Evolutionary conservation across 169 alveolate genomes (phyloP).

Genomic region (Babesia sp.): DNA sequence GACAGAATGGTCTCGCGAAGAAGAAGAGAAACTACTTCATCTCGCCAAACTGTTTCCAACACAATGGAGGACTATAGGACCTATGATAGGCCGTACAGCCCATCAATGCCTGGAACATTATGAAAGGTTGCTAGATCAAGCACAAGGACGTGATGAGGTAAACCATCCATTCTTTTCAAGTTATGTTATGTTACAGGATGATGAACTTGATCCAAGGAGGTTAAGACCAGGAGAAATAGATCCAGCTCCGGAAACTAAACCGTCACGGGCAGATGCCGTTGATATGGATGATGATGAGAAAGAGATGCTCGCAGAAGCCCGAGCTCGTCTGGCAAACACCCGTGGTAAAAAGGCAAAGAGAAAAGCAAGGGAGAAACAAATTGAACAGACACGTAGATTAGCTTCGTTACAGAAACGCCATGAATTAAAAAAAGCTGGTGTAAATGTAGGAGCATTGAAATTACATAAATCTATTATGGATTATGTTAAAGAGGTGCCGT

Average conservation of each 20-base stretch:
- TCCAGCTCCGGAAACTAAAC: constrained; percentile 99
- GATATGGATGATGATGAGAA: constrained; percentile 99
- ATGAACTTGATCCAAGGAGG: constrained; percentile 91
- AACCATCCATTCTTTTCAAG: too few relatives aligned
- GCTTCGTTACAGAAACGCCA: constrained; percentile 95
- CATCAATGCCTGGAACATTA: constrained; percentile 98
- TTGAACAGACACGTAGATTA: constrained; percentile 96
- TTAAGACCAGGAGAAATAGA: constrained; percentile 99
- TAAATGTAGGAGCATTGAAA: constrained; percentile 78
- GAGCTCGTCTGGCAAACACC: constrained; percentile 99
- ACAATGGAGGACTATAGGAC: constrained; percentile 99
- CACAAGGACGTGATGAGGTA: constrained; percentile 91
- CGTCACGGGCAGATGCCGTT: constrained; percentile 97
- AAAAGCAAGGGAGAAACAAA: constrained; percentile 96
- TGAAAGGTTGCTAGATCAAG: constrained; percentile 96
- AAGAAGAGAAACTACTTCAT: constrained; percentile 98
- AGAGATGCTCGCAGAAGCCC: constrained; percentile 98
- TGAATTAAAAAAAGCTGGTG: constrained; percentile 99
- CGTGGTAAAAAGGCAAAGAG: constrained; percentile 99
- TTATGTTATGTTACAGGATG: too few relatives aligned
- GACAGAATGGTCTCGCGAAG: constrained; percentile 99
- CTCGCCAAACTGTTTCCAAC: constrained; percentile 98
- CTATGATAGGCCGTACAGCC: constrained; percentile 98
- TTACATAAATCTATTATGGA: constrained; percentile 90
- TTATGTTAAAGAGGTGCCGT: constrained; percentile 93